Evolutionary conservation across 2,329 filamentous ascomycete species (phyloP), one percentile per base, ranked within the genome.

Genomic region (Coniochaeta hoffmannii): DNA sequence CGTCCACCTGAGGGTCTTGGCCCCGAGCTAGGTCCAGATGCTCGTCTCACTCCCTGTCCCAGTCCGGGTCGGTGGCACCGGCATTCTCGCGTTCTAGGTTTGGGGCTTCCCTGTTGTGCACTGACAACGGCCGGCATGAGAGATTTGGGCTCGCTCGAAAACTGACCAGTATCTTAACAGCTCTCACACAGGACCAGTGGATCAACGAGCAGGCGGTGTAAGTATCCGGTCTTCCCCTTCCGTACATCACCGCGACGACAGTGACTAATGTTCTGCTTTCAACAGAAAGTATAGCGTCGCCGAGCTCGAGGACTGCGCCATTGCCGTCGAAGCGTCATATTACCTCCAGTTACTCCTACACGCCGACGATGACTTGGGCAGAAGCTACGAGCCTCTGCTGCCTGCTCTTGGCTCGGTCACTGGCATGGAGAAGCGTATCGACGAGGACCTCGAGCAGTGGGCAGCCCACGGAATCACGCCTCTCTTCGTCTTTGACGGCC

Each of bases 401-500:
- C 85, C 91, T 55, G 94, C 94, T 22, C 82, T 97, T 50, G 94
- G 93, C 52, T 94, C 94, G 56, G 81, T 93, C 58, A 94, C 93
- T 58, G 88, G 88, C 54, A 80, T 97, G 66, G 83, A 83, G 70
- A 77, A 76, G 61, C 87, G 88, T 65, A 87, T 99, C 60, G 83
- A 89, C 67, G 79, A 81, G 53, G 89, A 96, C 63, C 76, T 99
- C 30, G 80, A 88, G 58, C 76, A 77, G 57, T 90, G 94, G 78
- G 82, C 83, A 58, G 79, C 80, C 49, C 75, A 86, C 64, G 81
- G 82, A 19, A 86, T 96, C 53, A 83, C 77, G n/a, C 89, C 89
- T 1, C 76, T 95, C 60, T 97, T 99, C 69, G 80, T 99, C 53
- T 99, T 99, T 71, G 89, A 93, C 69, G 94, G 94, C 34, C 82